Percentiles rank a stretch among this genome's conserved stretches.
Evolutionary conservation across 2,329 filamentous ascomycete species (phyloP).

Genomic region (Penicillium polonicum): DNA sequence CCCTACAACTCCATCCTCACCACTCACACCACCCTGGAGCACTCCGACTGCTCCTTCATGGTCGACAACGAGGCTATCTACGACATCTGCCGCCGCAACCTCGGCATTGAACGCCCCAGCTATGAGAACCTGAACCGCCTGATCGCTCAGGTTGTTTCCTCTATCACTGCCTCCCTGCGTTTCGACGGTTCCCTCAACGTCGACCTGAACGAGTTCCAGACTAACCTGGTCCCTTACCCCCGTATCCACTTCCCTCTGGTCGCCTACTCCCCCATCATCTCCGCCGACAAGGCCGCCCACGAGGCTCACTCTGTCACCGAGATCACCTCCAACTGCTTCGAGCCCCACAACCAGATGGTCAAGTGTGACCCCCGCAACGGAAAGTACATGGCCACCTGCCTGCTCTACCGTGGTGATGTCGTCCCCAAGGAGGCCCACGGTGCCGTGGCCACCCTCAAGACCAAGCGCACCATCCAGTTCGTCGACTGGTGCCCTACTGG

Average conservation of each 20-base stretch:
- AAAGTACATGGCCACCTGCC: conserved; percentile 99
- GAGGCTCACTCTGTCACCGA: conserved; percentile 98
- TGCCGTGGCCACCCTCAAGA: conserved; percentile 95
- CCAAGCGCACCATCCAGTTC: conserved; percentile 98
- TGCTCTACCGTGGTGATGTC: conserved; percentile 97
- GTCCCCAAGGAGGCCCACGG: conserved; percentile 93
- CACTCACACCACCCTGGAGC: conserved; percentile 97
- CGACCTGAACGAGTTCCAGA: conserved; percentile 99
- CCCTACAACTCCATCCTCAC: conserved; percentile 99
- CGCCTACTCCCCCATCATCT: conserved; percentile 91
- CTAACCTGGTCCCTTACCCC: conserved; percentile 97
- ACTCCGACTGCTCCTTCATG: conserved; percentile 99
- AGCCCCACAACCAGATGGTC: conserved; percentile 99
- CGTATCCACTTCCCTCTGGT: conserved; percentile 99
- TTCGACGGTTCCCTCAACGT: conserved; percentile 99
- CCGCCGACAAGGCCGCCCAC: conserved; percentile 91
- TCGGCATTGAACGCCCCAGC: conserved; percentile 94
- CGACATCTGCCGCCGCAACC: conserved; percentile 97
- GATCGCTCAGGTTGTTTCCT: conserved; percentile 98
- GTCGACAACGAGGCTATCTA: conserved; percentile 99
- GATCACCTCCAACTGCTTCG: conserved; percentile 99
- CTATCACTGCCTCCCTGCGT: conserved; percentile 95
- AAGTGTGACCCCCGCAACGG: conserved; percentile 98
- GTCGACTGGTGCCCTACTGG: conserved; percentile 99
- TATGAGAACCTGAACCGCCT: conserved; percentile 99